Evolutionary conservation across 148 eudicot genomes (phyloP).

Genomic region (Simmondsia chinensis): DNA sequence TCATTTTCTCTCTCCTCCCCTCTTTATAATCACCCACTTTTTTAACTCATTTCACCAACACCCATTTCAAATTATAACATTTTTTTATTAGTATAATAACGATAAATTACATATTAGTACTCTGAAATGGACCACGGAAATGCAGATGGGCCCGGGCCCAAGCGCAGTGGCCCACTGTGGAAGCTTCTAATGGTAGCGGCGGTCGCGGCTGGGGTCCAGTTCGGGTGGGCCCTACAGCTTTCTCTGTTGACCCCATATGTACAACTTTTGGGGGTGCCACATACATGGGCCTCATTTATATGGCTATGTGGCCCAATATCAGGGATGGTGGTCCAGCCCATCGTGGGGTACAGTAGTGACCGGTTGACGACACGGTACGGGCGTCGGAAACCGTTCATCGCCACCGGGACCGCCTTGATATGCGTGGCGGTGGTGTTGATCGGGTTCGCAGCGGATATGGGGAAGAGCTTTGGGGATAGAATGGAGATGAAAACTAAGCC

Average conservation of each 20-base stretch:
- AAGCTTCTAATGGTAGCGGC: conserved; percentile 21
- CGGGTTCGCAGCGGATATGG: conserved; percentile 78
- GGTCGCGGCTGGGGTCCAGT: conserved; percentile 31
- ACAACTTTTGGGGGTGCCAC: conserved; percentile 32
- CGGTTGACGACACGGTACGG: conserved; percentile 38
- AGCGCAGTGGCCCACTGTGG: conserved; percentile 18
- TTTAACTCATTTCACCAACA: too few relatives aligned
- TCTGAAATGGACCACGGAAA: too few relatives aligned
- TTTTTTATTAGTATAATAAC: too few relatives aligned
- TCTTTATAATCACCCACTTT: too few relatives aligned
- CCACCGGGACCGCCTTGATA: conserved; percentile 35
- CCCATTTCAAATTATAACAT: too few relatives aligned
- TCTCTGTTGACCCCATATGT: conserved; percentile 33
- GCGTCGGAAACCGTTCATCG: conserved; percentile 77
- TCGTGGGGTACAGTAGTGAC: conserved; percentile 66
- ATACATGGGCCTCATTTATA: conserved; percentile 57
- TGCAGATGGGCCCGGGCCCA: conserved; percentile 1
- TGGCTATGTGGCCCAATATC: conserved; percentile 95
- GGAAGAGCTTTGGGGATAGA: conserved; percentile 43
- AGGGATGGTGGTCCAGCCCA: conserved; percentile 73
- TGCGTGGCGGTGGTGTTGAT: conserved; percentile 46
- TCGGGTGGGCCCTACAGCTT: conserved; percentile 30
- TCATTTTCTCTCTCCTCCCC: too few relatives aligned
- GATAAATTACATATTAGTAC: too few relatives aligned
- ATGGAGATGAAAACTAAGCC: conserved; percentile 33